These are phyloP conservation scores for Medicago truncatula DNA, from an alignment of 306 rosid species.

Conservation along the genomic window DNA sequence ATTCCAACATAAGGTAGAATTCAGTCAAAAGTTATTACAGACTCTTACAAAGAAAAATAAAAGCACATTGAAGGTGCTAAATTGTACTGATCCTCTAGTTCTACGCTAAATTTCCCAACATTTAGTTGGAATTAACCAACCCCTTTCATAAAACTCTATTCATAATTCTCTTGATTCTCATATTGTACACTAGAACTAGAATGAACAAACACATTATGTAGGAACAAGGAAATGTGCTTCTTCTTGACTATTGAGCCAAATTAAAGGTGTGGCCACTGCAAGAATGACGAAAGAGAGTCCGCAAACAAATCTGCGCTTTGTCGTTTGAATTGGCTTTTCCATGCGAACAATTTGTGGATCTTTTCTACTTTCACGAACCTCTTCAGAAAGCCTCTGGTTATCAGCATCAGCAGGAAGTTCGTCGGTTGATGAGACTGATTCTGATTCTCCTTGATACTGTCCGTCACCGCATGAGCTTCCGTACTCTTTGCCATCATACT, in stretches of 20 bases:
- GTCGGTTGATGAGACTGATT: slow-evolving; percentile 80
- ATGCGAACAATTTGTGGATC: slow-evolving; percentile 23
- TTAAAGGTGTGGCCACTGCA: slow-evolving; percentile 55
- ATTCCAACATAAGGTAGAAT: slow-evolving; percentile 33
- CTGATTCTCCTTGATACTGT: slow-evolving; percentile 57
- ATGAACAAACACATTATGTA: slow-evolving; percentile 50
- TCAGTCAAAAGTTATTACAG: slow-evolving; percentile 27
- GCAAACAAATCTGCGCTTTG: slow-evolving; percentile 55
- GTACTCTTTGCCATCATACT: slow-evolving; percentile 44
- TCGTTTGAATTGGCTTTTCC: slow-evolving; percentile 46
- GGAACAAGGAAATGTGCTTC: slow-evolving; percentile 72
- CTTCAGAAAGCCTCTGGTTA: slow-evolving; percentile 43
- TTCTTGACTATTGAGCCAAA: slow-evolving; percentile 66
- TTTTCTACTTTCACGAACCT: slow-evolving; percentile 42
- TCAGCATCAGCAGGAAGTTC: slow-evolving; percentile 47
- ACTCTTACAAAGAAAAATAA: slow-evolving; percentile 25
- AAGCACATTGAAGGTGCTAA: slow-evolving; percentile 1
- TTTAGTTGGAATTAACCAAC: slow-evolving; percentile 35
- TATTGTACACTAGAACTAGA: slow-evolving; percentile 14
- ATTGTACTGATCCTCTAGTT: slow-evolving; percentile 12
- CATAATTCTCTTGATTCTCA: slow-evolving; percentile 30
- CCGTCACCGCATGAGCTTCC: slow-evolving; percentile 49
- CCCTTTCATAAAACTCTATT: slow-evolving; percentile 17
- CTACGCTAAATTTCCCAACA: slow-evolving; percentile 39
- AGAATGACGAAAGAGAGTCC: slow-evolving; percentile 59